Percentiles rank a stretch among this genome's conserved stretches.
Evolutionary conservation across 176 grass and related monocot genomes (phyloP).

Genomic region (Ensete ventricosum): DNA sequence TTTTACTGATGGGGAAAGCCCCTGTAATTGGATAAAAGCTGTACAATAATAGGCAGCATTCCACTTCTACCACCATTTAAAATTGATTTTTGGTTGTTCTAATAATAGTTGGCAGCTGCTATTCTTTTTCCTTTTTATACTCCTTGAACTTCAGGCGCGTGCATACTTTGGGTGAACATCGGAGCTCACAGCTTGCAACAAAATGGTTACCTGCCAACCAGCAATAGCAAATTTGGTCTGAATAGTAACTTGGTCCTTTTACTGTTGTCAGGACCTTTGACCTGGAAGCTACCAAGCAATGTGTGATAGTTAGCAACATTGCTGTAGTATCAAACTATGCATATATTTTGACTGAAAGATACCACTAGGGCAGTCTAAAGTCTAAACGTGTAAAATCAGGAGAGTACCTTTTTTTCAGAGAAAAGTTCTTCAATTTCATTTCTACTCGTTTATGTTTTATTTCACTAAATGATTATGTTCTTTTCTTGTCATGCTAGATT

Average conservation of each 20-base stretch:
- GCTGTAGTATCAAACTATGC: background rate
- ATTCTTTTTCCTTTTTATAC: no score
- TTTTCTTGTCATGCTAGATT: slow-evolving; percentile 35
- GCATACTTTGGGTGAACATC: background rate
- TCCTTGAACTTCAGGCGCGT: no score
- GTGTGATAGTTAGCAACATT: background rate
- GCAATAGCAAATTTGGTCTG: background rate
- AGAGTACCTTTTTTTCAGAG: background rate
- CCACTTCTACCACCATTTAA: no score
- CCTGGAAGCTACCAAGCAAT: background rate
- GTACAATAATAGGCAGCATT: background rate
- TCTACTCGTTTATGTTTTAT: background rate
- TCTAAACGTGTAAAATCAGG: background rate
- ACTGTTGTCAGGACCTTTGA: background rate
- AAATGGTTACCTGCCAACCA: background rate
- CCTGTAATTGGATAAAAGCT: background rate
- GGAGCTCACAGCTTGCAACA: background rate
- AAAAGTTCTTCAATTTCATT: background rate
- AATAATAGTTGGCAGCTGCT: no score
- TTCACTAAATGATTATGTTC: slow-evolving; percentile 6
- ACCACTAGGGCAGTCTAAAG: background rate
- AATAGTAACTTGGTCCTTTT: background rate
- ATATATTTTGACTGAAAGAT: background rate
- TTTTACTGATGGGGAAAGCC: background rate
- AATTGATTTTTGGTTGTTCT: no score